Evolutionary conservation across 768 basidiomycete species (phyloP).

Genomic region (Leccinum variicolor): DNA sequence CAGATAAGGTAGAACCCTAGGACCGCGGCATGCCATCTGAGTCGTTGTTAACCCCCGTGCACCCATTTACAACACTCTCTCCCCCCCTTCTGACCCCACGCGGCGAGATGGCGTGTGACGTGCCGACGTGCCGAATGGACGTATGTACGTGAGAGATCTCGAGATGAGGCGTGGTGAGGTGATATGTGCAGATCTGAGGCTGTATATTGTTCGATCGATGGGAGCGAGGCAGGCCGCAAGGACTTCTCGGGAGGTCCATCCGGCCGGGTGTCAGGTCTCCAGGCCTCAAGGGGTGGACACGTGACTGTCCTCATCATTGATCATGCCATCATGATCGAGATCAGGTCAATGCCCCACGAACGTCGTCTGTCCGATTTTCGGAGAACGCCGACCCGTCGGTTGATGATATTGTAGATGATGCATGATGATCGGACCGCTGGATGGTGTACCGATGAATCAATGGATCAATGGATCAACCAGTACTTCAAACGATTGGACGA

Average conservation of each 20-base stretch:
- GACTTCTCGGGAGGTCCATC: neutral
- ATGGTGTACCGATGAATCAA: neutral
- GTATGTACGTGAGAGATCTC: neutral
- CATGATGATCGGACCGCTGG: neutral
- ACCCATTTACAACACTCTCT: neutral
- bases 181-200: no score
- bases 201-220: neutral
- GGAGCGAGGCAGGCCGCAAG: neutral
- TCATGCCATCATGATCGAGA: neutral
- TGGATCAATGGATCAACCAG: neutral
- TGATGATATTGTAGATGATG: neutral
- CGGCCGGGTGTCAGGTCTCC: neutral
- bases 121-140: neutral
- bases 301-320: neutral
- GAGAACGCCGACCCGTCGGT: neutral
- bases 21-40: neutral
- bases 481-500: neutral
- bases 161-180: neutral
- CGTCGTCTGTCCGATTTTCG: neutral
- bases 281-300: neutral
- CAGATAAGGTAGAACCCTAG: conserved; percentile 4
- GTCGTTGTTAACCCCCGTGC: neutral
- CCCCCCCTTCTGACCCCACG: neutral
- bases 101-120: neutral
- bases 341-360: neutral